Percentiles rank a stretch among this genome's conserved stretches.
These are phyloP conservation scores for Lenzites betulinus DNA, from an alignment of 768 basidiomycete genomes.

Conservation along the genomic window DNA sequence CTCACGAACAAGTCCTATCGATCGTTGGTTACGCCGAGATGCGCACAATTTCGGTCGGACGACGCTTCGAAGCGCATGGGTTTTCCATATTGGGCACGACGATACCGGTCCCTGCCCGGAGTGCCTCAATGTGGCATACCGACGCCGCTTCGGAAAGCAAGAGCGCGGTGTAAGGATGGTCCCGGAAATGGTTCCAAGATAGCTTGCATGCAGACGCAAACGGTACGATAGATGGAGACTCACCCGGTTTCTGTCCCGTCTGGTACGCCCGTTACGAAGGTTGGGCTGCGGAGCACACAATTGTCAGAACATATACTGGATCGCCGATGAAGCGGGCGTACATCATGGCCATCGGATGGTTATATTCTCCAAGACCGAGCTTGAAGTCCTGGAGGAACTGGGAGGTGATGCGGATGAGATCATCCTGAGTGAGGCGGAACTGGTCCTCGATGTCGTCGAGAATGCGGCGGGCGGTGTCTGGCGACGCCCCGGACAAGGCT, in stretches of 20 bases:
- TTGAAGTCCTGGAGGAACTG: slow-evolving; percentile 83
- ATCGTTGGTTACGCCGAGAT: slow-evolving; percentile 12
- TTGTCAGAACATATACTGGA: not conserved
- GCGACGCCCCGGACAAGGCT: slow-evolving; percentile 36
- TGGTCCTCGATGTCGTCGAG: slow-evolving; percentile 70
- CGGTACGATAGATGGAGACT: slow-evolving; percentile 12
- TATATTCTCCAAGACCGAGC: slow-evolving; percentile 71
- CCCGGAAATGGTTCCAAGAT: not conserved
- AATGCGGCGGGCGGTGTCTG: slow-evolving; percentile 46
- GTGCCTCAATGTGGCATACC: slow-evolving; percentile 5
- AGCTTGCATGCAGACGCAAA: not conserved
- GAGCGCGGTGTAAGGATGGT: not conserved
- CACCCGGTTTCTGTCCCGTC: slow-evolving; percentile 94
- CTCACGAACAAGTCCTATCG: slow-evolving; percentile 12
- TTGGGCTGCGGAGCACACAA: slow-evolving; percentile 57
- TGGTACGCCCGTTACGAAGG: slow-evolving; percentile 94
- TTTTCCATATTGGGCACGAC: slow-evolving; percentile 15
- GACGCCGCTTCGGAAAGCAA: not conserved
- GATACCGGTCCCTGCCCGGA: slow-evolving; percentile 18
- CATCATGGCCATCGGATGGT: slow-evolving; percentile 93
- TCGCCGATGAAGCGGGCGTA: slow-evolving; percentile 35
- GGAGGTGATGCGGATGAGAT: slow-evolving; percentile 68
- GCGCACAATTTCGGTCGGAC: slow-evolving; percentile 12
- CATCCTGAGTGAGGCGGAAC: slow-evolving; percentile 65
- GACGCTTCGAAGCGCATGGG: slow-evolving; percentile 1